Evolutionary conservation across 306 rosid species (phyloP), one percentile per base, ranked within the genome.

Genomic region (Glycine tomentella): DNA sequence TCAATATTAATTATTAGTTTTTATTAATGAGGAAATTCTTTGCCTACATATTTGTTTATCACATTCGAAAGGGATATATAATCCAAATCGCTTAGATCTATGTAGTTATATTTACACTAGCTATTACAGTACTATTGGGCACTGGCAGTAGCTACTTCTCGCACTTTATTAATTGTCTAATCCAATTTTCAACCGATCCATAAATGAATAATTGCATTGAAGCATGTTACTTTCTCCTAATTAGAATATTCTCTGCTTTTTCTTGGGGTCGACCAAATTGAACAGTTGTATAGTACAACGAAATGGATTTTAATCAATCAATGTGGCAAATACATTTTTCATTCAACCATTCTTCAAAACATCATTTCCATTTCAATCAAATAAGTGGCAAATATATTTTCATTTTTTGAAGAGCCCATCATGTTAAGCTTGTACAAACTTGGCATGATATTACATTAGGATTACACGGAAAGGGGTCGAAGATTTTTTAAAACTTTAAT

Each of bases 221-320:
- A 52, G 50, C 61, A 3, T 69, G 59, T 7, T 67, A 67, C 17
- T 25, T 69, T 59, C 36, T 68, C n/a, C n/a, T 42, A 20, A 5
- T 38, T 50, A 15, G 8, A 40, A 66, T 46, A 76, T 20, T 70
- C 49, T 46, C 8, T 59, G 81, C 25, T 17, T 69, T 69, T 76
- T 70, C 17, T 7, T 69, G 57, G 5, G 2, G 34, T 13, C 38
- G 65, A 58, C 77, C 77, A 12, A 17, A 46, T 44, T 17, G 9
- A 33, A 74, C 49, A 17, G 56, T 58, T 68, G 42, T 49, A 45
- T 16, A 3, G 48, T 15, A 68, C n/a, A 16, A 16, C n/a, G 16
- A 63, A 63, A 13, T 62, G 40, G 38, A n/a, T 31, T 20, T 55
- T 6, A 55, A 55, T 53, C 59, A 53, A 53, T 4, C 5, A 53